Evolutionary conservation across 495 filamentous ascomycete species (phyloP), one percentile per base, ranked within the genome.

Genomic region (Apiosordaria backusii): DNA sequence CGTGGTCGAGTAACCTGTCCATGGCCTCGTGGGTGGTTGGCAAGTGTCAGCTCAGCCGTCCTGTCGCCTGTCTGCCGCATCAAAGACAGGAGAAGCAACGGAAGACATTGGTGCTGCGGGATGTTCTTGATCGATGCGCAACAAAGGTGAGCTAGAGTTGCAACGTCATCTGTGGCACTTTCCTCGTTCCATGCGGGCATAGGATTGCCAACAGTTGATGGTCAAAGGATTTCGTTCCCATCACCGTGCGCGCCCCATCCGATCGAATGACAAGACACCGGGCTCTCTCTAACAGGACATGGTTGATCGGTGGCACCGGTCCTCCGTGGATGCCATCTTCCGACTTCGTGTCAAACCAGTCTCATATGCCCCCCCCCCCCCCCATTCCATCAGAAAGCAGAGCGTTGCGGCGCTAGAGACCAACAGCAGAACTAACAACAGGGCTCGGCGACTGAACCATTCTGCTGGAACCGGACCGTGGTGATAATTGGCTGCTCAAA

Each of bases 351-450:
- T 45, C 35, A 45, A 45, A 6, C 9, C 35, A 13, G 35, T 45
- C 35, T 45, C 35, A 45, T 45, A 45, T 45, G 35, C 35, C 13
- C 10, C 35, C 35, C 16, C 35, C 35, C 35, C 16, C 35, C 16
- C 35, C 29, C 5, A 45, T 45, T 3, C 40, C 40, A 16, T 50
- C 9, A 55, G 21, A 55, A 18, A 21, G 4, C 18, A 22, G 10
- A 21, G 19, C 19, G 52, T 23, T 4, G n/a, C 7, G n/a, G 22
- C 52, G 52, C 52, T 55, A 55, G 22, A n/a, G 10, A 23, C 52
- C 52, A 55, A 55, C 52, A 55, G 19, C 52, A 23, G 22, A 55
- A n/a, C 52, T 55, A 55, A 10, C 18, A 55, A 55, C 52, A 55
- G 52, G 52, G 52, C 22, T 55, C 52, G n/a, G 52, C 52, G 52